Conservation (phyloP, 2,329 filamentous ascomycete species). For the Fusarium cyanostomum region DNA sequence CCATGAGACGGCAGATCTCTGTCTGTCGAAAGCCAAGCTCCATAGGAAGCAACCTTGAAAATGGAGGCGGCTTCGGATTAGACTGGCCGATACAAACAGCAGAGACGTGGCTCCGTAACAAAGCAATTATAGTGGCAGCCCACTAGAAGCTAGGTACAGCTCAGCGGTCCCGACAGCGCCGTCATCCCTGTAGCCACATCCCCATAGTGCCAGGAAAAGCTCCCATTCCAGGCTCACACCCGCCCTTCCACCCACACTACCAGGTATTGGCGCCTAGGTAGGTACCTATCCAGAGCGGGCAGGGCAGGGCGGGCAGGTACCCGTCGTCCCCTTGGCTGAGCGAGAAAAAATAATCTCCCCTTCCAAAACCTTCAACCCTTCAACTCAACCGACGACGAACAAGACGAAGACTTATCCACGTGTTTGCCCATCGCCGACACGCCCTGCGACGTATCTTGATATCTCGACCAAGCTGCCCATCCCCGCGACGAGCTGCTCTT, state of each 20-base stretch:
- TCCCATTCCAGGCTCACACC: slow-evolving; percentile 25
- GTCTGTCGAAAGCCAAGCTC: slow-evolving; percentile 18
- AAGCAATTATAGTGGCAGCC: slow-evolving; percentile 20
- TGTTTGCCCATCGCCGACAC: slow-evolving; percentile 42
- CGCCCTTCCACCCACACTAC: no score
- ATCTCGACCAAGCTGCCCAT: slow-evolving; percentile 29
- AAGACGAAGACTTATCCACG: slow-evolving; percentile 35
- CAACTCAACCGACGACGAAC: slow-evolving; percentile 44
- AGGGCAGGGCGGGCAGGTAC: slow-evolving; percentile 19
- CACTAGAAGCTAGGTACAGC: slow-evolving; percentile 22
- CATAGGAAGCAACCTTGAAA: not conserved
- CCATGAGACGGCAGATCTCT: slow-evolving; percentile 1
- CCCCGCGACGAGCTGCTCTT: slow-evolving; percentile 27
- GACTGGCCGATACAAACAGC: not conserved
- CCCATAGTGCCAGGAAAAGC: slow-evolving; percentile 13
- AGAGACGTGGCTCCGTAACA: not conserved
- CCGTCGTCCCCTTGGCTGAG: not conserved
- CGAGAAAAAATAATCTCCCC: slow-evolving; percentile 33
- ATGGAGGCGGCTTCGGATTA: not conserved
- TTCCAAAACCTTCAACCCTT: slow-evolving; percentile 42
- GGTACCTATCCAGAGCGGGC: slow-evolving; percentile 19
- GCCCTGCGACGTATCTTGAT: slow-evolving; percentile 31
- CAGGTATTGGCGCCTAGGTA: slow-evolving; percentile 17
- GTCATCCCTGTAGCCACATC: slow-evolving; percentile 26
- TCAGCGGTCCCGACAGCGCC: slow-evolving; percentile 22